Evolutionary conservation across 306 rosid species (phyloP), one percentile per base, ranked within the genome.

Genomic region (Quercus parvula): DNA sequence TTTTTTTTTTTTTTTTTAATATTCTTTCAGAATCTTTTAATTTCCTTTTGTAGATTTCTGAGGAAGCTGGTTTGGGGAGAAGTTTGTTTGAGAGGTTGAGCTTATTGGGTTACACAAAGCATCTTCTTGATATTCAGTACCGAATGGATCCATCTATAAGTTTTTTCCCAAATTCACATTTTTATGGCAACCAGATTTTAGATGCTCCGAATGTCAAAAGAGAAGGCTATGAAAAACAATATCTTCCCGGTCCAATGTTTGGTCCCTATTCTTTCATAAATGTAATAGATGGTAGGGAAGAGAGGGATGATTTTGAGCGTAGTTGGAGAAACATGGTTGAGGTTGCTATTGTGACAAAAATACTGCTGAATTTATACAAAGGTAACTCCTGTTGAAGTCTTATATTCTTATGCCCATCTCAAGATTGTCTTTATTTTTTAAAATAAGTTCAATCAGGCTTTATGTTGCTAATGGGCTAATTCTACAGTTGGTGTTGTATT

Each of bases 91-190:
- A 78, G 78, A 88, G 98, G 81, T 75, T 90, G 46, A 85, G 84
- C 84, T 77, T 55, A 3, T 20, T 83, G 84, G 87, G 85, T 59
- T 86, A 86, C 73, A 69, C 89, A 5, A 90, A 84, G 59, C 89
- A 90, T 79, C 85, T 93, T 70, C 88, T 93, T 52, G 79, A 86
- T 77, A 71, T 82, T 62, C 98, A 93, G 73, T 93, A 93, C 83
- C 79, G 98, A 75, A 93, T 93, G 98, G 93, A 93, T 82, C 97
- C 97, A 19, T 87, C 90, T 5, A 88, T 93, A 66, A 91, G 94
- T 74, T 83, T 38, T 19, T 93, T 93, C 76, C 94, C 98, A 20
- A 90, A 93, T 86, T 79, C 82, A 12, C 74, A 69, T 31, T 91
- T 91, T 71, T 93, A 93, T 82, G 7, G 46, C 8, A 79, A 84